Evolutionary conservation across 495 filamentous ascomycete species (phyloP), one percentile per base, ranked within the genome.

Genomic region (Neurospora cerealis): DNA sequence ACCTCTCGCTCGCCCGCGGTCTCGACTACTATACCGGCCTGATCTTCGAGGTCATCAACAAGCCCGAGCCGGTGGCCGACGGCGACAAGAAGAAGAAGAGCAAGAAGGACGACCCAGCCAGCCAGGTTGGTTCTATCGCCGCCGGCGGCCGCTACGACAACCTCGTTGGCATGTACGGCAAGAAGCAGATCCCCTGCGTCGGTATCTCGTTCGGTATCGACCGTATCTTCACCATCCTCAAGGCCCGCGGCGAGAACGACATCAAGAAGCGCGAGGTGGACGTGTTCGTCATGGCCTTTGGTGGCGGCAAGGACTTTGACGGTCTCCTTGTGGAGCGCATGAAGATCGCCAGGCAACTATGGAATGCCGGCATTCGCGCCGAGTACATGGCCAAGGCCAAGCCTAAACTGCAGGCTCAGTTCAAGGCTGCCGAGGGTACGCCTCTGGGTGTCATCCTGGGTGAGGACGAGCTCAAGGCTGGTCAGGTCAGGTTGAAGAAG

Each of bases 201-300:
- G 95, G 95, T 74, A 92, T 98, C 75, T 97, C 93, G 13, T 97
- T 98, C 81, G 95, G 95, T 71, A 92, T 97, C 24, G 95, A 98
- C 82, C 91, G 95, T 70, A 98, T 98, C 77, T 97, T 97, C 83
- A 93, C 91, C 69, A 93, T 98, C 82, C 93, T 89, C 42, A 93
- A 95, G 82, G 90, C 92, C 11, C 87, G 90, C n/a, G 86, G 91
- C 80, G 89, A 87, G 76, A 66, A 66, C 28, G 54, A 66, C 3
- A 66, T 66, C 54, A 86, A 86, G 70, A 87, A 91, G 76, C 89
- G 91, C 69, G 93, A 97, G 80, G 90, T 93, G 2, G 93, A 97
- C 79, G 93, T 92, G 70, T 97, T 88, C 82, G 90, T 98, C 75
- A 97, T 98, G 93, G 93, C 93, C 0, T 93, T 97, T 78, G 95